These are phyloP conservation scores for Botrytis sinoallii DNA, from an alignment of 2,329 filamentous ascomycete genomes.

Conservation along the genomic window DNA sequence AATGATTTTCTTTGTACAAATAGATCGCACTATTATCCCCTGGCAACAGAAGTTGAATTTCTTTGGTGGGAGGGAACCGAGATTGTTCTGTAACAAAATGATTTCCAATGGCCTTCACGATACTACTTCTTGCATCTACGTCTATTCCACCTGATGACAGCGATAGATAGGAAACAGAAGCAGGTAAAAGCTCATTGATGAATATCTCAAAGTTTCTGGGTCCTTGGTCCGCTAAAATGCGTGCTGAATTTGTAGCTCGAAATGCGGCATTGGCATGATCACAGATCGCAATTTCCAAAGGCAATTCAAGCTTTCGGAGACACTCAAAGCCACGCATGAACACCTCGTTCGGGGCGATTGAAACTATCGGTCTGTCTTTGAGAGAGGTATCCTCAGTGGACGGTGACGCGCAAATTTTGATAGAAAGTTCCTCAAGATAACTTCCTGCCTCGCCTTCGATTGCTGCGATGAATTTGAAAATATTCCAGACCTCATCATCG, in stretches of 20 bases:
- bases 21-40: background rate
- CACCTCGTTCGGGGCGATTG: background rate
- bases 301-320: background rate
- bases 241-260: background rate
- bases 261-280: background rate
- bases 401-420: background rate
- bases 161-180: background rate
- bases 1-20: background rate
- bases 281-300: background rate
- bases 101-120: background rate
- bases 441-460: background rate
- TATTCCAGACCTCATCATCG: background rate
- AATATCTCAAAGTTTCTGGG: background rate
- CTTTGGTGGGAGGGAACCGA: background rate
- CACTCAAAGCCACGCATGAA: background rate
- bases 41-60: background rate
- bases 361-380: background rate
- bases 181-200: background rate
- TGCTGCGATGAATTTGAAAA: conserved; percentile 1
- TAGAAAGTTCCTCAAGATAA: conserved; percentile 4
- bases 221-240: background rate
- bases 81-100: background rate
- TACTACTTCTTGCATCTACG: background rate
- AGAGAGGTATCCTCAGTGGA: background rate
- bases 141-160: background rate